Percentiles rank a stretch among this genome's conserved stretches.
Conservation (phyloP, 257 asterid genomes). For the Solanum appendiculatum region DNA sequence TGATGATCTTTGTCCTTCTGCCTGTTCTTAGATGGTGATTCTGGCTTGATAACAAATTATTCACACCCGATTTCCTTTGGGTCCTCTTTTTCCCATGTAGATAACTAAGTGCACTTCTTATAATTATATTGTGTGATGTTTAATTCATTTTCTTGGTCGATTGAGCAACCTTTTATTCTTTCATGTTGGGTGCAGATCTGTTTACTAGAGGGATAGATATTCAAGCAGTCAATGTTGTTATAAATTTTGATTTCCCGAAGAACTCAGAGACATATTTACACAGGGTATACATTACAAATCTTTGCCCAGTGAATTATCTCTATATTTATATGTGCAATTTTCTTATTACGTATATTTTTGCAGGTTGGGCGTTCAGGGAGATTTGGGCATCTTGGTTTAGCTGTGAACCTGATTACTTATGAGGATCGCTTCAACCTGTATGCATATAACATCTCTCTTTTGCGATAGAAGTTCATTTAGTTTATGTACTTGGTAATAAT, state of each 20-base stretch:
- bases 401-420: conserved; percentile 81
- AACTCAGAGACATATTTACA: conserved; percentile 78
- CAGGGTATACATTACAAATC: conserved; percentile 45
- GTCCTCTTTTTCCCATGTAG: background rate
- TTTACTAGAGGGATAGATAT: conserved; percentile 89
- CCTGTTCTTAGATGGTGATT: background rate
- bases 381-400: conserved; percentile 90
- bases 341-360: background rate
- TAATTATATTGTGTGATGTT: background rate
- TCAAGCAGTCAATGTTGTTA: conserved; percentile 84
- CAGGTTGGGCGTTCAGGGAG: conserved; percentile 96
- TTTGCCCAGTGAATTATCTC: background rate
- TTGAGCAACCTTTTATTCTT: background rate
- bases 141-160: background rate
- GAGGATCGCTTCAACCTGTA: conserved; percentile 91
- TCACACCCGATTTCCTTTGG: background rate
- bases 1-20: background rate
- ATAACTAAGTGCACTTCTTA: background rate
- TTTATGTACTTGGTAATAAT: background rate
- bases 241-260: conserved; percentile 82
- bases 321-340: background rate
- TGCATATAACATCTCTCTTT: conserved; percentile 6
- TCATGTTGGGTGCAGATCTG: conserved; percentile 42
- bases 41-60: background rate
- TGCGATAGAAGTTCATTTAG: background rate